A percentile compares a stretch with the other conserved stretches of the same genome.
These are phyloP conservation scores for Chaetomium sp. DNA, from an alignment of 2,329 filamentous ascomycete species.

Conservation along the genomic window DNA sequence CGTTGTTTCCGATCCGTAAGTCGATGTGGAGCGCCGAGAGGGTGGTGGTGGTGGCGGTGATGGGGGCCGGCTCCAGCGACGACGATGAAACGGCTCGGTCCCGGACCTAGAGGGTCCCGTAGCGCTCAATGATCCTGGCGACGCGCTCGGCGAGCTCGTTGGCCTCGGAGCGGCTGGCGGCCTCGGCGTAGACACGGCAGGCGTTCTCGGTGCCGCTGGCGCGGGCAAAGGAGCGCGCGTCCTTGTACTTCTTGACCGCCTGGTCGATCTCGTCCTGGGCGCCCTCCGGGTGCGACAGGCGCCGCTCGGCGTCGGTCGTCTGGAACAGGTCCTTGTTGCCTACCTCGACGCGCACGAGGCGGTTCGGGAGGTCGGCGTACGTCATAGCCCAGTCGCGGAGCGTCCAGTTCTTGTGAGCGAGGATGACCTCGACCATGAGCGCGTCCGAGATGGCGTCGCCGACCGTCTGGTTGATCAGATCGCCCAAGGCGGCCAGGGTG, in stretches of 20 bases:
- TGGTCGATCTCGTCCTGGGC: conserved; percentile 85
- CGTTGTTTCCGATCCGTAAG: too few relatives aligned
- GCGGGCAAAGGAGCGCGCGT: conserved; percentile 85
- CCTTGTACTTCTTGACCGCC: conserved; percentile 85
- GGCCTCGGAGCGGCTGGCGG: conserved; percentile 82
- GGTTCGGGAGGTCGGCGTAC: conserved; percentile 92
- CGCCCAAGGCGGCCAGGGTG: conserved; percentile 77
- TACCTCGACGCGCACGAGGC: conserved; percentile 91
- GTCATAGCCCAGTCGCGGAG: conserved; percentile 89
- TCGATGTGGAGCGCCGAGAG: not conserved
- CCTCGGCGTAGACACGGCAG: conserved; percentile 93
- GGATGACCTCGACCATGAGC: conserved; percentile 91
- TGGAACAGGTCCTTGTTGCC: conserved; percentile 85
- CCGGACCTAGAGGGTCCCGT: conserved; percentile 38
- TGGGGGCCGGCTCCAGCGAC: not conserved
- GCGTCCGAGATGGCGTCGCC: conserved; percentile 95
- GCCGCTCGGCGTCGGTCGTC: conserved; percentile 89
- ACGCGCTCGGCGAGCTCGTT: conserved; percentile 89
- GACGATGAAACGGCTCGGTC: conserved; percentile 6
- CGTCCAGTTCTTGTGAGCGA: conserved; percentile 91
- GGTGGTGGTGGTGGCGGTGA: not conserved
- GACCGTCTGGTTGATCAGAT: conserved; percentile 97
- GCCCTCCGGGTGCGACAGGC: conserved; percentile 75
- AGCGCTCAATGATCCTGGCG: conserved; percentile 70
- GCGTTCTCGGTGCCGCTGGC: conserved; percentile 96